Base-by-base conservation (phyloP, 139 green algal genomes). In the Pleodorina starrii region DNA sequence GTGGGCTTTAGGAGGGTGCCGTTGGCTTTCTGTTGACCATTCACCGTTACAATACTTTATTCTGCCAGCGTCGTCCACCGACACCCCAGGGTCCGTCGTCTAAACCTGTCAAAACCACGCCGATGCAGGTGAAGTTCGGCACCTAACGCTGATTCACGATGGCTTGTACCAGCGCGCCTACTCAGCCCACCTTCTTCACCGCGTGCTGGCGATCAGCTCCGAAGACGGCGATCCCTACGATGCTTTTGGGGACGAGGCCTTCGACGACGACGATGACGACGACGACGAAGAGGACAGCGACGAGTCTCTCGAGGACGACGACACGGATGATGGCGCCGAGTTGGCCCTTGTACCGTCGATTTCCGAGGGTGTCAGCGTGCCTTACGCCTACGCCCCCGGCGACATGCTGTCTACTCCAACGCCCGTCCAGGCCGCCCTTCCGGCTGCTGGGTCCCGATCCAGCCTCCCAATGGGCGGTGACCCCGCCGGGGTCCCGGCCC, bases 81-180 rank as follows among this genome's bases (percentile, higher is more conserved):
- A n/a, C n/a, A n/a, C n/a, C n/a, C n/a, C n/a, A n/a, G n/a, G n/a
- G n/a, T n/a, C n/a, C n/a, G n/a, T n/a, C n/a, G n/a, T n/a, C n/a
- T n/a, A n/a, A n/a, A n/a, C n/a, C n/a, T n/a, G n/a, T n/a, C n/a
- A n/a, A n/a, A n/a, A n/a, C n/a, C n/a, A n/a, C n/a, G n/a, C n/a
- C n/a, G n/a, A n/a, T n/a, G n/a, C 82, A 88, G 82, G 82, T 48
- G 44, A 46, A 9, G 46, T 79, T 4, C 63, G 35, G 57, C 63
- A 68, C 46, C 32, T 68, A 6, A 88, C 82, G 19, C 46, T 88
- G 12, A 88, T 88, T 21, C 43, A 88, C 44, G 82, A 88, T 23
- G 82, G 82, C 10, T 44, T 88, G 1, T 88, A 88, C 43, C 82
- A 88, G 66, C 82, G 82, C 19, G 82, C 82, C 23, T 88, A 88